These are phyloP conservation scores for Coemansia sp. DNA, from an alignment of 192 early-diverging fungal genomes.

Conservation along the genomic window DNA sequence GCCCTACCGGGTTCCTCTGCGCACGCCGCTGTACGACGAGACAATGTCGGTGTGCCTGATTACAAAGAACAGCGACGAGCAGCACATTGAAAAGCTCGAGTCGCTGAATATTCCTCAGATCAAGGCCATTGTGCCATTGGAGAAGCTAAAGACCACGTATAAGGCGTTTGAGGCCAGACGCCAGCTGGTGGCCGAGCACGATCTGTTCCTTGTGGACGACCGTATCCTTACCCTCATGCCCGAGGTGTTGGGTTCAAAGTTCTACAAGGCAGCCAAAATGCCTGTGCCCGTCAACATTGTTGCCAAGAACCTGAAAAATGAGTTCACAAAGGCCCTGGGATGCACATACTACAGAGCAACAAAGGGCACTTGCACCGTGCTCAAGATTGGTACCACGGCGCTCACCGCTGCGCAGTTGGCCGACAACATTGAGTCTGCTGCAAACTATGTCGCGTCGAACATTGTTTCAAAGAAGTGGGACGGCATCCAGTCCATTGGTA, in stretches of 20 bases:
- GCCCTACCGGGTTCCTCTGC: conserved; percentile 69
- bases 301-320: conserved; percentile 17
- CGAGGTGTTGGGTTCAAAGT: conserved; percentile 73
- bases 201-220: conserved; percentile 88
- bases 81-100: conserved; percentile 70
- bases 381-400: conserved; percentile 68
- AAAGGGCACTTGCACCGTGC: conserved; percentile 51
- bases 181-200: conserved; percentile 67
- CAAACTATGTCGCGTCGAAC: conserved; percentile 57
- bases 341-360: conserved; percentile 25
- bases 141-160: conserved; percentile 77
- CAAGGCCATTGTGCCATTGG: conserved; percentile 69
- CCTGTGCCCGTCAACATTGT: conserved; percentile 24
- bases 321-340: conserved; percentile 23
- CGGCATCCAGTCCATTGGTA: conserved; percentile 79
- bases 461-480: conserved; percentile 74
- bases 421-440: conserved; percentile 71
- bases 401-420: conserved; percentile 59
- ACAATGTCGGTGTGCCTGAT: conserved; percentile 80
- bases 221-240: conserved; percentile 72
- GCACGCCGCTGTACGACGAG: conserved; percentile 60
- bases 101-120: conserved; percentile 59
- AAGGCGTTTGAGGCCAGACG: conserved; percentile 78
- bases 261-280: conserved; percentile 82
- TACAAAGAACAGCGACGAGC: conserved; percentile 78